phyloP scores from a whole-genome alignment of 2,329 filamentous ascomycete genomes.

The Colletotrichum eremochloae region DNA sequence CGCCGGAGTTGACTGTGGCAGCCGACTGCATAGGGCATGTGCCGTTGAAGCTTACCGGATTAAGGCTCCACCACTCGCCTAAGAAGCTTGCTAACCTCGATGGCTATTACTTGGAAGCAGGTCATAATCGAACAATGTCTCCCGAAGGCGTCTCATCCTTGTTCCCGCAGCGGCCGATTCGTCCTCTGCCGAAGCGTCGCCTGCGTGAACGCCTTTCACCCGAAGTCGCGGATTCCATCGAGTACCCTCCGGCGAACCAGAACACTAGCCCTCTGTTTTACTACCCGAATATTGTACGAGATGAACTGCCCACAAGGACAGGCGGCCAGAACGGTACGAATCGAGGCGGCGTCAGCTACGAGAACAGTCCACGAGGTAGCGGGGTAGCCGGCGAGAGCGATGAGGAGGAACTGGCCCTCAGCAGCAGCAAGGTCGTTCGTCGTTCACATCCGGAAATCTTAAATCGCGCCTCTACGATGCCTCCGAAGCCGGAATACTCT shows the following conservation, averaged over 20 bases:
- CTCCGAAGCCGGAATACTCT: conserved; percentile 59
- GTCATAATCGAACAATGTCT: conserved; percentile 68
- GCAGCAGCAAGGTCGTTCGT: conserved; percentile 57
- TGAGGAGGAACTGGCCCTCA: conserved; percentile 65
- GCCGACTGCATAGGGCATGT: conserved; percentile 19
- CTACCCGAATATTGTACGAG: conserved; percentile 61
- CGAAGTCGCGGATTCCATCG: conserved; percentile 84
- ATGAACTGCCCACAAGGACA: conserved; percentile 48
- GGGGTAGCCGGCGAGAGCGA: conserved; percentile 71
- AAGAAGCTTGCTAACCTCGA: conserved; percentile 27
- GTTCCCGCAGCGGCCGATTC: conserved; percentile 92
- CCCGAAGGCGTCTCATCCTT: conserved; percentile 83
- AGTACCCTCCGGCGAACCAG: conserved; percentile 83
- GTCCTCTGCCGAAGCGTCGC: conserved; percentile 89
- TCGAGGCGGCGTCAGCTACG: conserved; percentile 43
- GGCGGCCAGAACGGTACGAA: conserved; percentile 27
- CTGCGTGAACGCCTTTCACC: conserved; percentile 89
- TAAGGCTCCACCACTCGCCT: conserved; percentile 16
- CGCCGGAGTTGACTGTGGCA: conserved; percentile 28
- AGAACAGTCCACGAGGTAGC: conserved; percentile 44
- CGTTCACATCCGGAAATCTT: conserved; percentile 62
- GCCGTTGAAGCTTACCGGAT: conserved; percentile 16
- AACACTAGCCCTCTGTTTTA: conserved; percentile 82
- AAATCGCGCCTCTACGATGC: conserved; percentile 57
- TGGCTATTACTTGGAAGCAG: conserved; percentile 50